Conservation (phyloP, 106 monocot species). For the Dendrobium officinale region DNA sequence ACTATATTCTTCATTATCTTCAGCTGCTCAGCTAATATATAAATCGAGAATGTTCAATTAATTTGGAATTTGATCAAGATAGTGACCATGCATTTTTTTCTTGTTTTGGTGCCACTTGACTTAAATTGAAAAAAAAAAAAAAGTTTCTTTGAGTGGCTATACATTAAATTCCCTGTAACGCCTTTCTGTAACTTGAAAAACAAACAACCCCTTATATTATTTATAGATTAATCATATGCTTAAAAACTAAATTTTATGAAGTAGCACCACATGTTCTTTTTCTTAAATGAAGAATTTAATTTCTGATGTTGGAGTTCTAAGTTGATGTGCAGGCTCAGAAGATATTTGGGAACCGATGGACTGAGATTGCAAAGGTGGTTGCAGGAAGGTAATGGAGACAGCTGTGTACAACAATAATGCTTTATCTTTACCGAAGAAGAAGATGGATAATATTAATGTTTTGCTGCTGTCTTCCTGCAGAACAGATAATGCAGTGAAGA, state of each 20-base stretch:
- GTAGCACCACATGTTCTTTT: background rate
- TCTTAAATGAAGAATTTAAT: background rate
- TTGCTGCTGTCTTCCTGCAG: constrained; percentile 26
- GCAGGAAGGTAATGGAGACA: constrained; percentile 60
- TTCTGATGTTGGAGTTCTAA: background rate
- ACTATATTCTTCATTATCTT: too few species aligned
- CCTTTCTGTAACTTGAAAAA: background rate
- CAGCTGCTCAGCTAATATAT: too few species aligned
- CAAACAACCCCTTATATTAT: background rate
- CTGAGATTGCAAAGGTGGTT: constrained; percentile 92
- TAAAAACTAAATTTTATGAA: background rate
- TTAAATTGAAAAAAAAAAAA: too few species aligned
- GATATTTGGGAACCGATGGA: constrained; percentile 93
- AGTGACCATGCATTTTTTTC: too few species aligned
- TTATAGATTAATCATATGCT: background rate
- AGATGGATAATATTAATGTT: background rate
- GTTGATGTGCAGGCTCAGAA: constrained; percentile 70
- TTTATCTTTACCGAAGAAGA: background rate
- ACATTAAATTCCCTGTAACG: background rate
- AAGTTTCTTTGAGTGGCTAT: background rate
- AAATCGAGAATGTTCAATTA: too few species aligned
- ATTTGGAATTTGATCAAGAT: too few species aligned
- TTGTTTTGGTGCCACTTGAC: too few species aligned
- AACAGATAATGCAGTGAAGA: constrained; percentile 96
- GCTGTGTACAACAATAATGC: background rate